These are phyloP conservation scores for Phytopythium mirpurense DNA, from an alignment of 352 stramenopile genomes.

Conservation along the genomic window DNA sequence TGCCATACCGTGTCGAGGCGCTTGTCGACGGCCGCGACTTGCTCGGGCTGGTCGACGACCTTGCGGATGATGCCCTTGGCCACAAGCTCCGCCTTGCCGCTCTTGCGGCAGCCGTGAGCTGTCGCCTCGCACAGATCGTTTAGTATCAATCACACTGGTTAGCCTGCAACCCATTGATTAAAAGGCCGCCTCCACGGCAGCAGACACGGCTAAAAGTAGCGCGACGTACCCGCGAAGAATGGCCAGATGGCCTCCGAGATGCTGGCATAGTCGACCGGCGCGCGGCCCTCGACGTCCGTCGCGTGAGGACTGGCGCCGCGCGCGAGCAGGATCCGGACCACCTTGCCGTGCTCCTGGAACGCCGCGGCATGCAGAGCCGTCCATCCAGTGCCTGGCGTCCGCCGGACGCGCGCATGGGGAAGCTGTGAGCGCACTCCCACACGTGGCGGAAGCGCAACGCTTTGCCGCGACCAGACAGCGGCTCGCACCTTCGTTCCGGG, in stretches of 20 bases:
- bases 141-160: no score
- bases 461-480: no score
- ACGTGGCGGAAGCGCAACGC: no score
- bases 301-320: conserved; percentile 42
- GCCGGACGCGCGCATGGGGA: not conserved
- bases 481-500: conserved; percentile 48
- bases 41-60: conserved; percentile 47
- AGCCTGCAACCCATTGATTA: no score
- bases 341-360: conserved; percentile 66
- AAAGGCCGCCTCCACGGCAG: no score
- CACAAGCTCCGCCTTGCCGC: conserved; percentile 48
- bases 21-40: conserved; percentile 34
- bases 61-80: conserved; percentile 65
- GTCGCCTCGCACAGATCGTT: not conserved
- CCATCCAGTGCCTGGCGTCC: conserved; percentile 40
- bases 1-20: conserved; percentile 31
- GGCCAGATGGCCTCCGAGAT: conserved; percentile 72
- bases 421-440: not conserved
- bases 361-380: conserved; percentile 59
- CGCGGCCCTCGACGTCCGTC: conserved; percentile 36
- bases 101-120: conserved; percentile 47
- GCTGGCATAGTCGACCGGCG: conserved; percentile 59
- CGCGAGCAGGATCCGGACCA: conserved; percentile 45
- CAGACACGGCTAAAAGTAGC: not conserved
- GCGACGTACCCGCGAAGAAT: conserved; percentile 46